Evolutionary conservation across 1,284 basidiomycete genomes (phyloP), one percentile per base, ranked within the genome.

Genomic region (Ceratobasidium sp.): DNA sequence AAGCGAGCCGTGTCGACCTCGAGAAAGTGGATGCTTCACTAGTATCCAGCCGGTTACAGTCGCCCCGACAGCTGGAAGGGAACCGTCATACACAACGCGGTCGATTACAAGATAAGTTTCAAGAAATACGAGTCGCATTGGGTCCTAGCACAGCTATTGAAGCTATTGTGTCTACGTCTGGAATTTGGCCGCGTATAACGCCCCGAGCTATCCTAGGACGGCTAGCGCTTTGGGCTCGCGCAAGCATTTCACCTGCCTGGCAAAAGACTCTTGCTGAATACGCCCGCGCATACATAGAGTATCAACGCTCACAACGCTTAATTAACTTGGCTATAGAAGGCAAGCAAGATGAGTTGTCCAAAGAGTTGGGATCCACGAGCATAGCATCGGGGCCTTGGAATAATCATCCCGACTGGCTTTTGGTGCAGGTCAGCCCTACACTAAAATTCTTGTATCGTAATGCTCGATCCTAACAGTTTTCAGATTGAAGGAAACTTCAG

Each of bases 401-500:
- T 13, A 12, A 48, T 48, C 9, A 76, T n/a, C 57, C 64, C 5
- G 68, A 70, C 33, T 65, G 68, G 64, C 38, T 75, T 20, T 48
- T 78, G 28, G 44, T 77, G 10, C 78, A 78, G 59, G 78, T 64
- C 17, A 62, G 62, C 17, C 17, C 46, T 48, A 48, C 46, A 10
- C 20, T n/a, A 4, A 7, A 4, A 10, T n/a, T 33, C 10, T 2
- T 6, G 12, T 23, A 5, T 15, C 23, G n/a, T 5, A 52, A 9
- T 62, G 2, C 33, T 15, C 46, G 7, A 52, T 13, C 66, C 12
- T 20, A 38, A 7, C 33, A 10, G 52, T 20, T 13, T 56, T 44
- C 15, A 89, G 88, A 82, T 89, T 17, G 87, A 90, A 65, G 82
- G 83, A 1, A 83, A 88, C 64, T 85, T 90, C 65, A 77, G 84